Percentiles rank a stretch among this genome's conserved stretches.
Evolutionary conservation across 164 flowering plant genomes (phyloP).

Genomic region (Aristolochia contorta): DNA sequence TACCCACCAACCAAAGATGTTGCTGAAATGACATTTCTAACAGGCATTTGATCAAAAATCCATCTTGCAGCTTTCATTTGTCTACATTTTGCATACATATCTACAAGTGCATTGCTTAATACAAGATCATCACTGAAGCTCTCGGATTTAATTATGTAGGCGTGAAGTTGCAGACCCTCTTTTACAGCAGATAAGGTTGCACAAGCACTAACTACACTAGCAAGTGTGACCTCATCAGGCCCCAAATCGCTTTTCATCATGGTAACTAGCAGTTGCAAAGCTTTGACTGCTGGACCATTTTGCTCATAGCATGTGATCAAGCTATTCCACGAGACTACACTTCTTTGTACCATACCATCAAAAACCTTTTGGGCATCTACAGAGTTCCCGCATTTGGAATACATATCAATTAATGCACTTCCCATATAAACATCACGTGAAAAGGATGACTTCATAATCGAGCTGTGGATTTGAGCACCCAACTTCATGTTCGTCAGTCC

Average conservation of each 20-base stretch:
- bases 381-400: constrained; percentile 16
- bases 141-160: constrained; percentile 10
- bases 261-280: constrained; percentile 9
- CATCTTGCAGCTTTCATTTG: constrained; percentile 16
- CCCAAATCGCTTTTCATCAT: constrained; percentile 14
- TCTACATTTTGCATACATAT: constrained; percentile 22
- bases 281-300: constrained; percentile 15
- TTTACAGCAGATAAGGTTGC: constrained; percentile 10
- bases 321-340: constrained; percentile 22
- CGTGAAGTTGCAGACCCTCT: constrained; percentile 21
- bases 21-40: constrained; percentile 16
- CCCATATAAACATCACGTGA: constrained; percentile 18
- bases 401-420: constrained; percentile 20
- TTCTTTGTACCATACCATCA: constrained; percentile 16
- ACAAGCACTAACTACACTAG: constrained; percentile 23
- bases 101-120: constrained; percentile 19
- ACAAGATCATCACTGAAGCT: constrained; percentile 16
- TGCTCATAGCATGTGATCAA: constrained; percentile 24
- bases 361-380: constrained; percentile 11
- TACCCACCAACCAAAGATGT: constrained; percentile 24
- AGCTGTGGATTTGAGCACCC: constrained; percentile 17
- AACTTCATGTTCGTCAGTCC: constrained; percentile 10
- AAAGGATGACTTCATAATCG: constrained; percentile 10
- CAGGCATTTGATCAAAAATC: constrained; percentile 19
- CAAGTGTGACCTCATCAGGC: constrained; percentile 23